phyloP scores from a whole-genome alignment of 192 early-diverging fungal species.

The Piromyces finnis region DNA sequence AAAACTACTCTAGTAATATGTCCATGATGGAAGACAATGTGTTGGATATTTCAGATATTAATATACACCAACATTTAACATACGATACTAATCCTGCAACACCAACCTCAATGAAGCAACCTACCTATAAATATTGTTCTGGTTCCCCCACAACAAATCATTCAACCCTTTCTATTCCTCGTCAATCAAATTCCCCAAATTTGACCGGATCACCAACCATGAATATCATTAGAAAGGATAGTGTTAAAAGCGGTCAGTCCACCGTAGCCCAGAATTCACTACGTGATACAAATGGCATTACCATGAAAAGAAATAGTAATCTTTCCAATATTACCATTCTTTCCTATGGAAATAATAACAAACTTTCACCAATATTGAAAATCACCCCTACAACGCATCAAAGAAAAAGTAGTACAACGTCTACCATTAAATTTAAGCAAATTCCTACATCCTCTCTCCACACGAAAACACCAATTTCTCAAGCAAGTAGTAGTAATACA shows the following conservation, averaged over 20 bases:
- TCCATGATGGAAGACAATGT: neutral
- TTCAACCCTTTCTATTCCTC: too few species aligned
- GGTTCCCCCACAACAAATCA: too few species aligned
- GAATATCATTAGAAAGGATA: neutral
- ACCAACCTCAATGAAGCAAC: too few species aligned
- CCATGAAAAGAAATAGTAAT: too few species aligned
- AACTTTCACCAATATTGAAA: neutral
- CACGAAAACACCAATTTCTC: too few species aligned
- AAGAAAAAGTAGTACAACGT: neutral
- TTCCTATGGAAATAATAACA: neutral
- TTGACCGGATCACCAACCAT: too few species aligned
- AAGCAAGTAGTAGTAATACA: too few species aligned
- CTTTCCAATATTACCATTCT: too few species aligned
- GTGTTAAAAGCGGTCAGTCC: neutral
- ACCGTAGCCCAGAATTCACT: neutral
- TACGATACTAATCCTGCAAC: too few species aligned
- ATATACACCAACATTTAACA: neutral
- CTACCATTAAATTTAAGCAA: neutral
- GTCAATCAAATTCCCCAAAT: too few species aligned
- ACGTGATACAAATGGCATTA: too few species aligned
- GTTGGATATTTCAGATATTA: neutral
- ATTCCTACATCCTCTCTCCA: neutral
- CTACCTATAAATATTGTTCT: too few species aligned
- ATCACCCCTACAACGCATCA: neutral
- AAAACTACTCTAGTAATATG: neutral